Conservation (phyloP, 257 asterid genomes). For the Solanum corneliomulleri region DNA sequence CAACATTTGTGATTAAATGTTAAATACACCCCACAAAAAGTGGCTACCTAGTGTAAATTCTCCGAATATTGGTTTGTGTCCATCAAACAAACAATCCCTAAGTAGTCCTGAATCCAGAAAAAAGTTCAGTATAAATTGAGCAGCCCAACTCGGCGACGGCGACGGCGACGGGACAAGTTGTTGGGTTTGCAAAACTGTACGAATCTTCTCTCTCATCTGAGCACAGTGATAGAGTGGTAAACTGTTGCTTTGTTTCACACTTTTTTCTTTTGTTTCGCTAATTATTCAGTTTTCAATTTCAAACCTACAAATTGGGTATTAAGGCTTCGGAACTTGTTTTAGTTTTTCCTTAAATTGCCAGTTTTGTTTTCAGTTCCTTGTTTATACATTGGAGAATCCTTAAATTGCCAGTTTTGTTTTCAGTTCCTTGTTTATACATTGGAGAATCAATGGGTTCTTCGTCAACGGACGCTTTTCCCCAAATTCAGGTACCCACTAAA, state of each 20-base stretch:
- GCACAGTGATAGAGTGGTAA: background rate
- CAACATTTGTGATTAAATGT: background rate
- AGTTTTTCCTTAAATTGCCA: background rate
- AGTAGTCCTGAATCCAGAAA: background rate
- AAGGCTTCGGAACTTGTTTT: background rate
- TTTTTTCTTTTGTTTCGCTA: background rate
- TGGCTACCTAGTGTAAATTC: background rate
- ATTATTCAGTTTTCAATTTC: background rate
- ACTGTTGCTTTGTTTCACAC: background rate
- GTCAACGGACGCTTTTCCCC: constrained; percentile 24
- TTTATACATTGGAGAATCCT: background rate
- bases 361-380: background rate
- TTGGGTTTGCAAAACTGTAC: background rate
- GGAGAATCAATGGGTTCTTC: constrained; percentile 23
- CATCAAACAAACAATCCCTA: background rate
- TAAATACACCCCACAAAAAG: background rate
- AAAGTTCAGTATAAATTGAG: background rate
- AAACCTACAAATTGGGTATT: background rate
- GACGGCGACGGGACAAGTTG: background rate
- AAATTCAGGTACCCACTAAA: constrained; percentile 24
- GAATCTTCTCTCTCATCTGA: background rate
- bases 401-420: background rate
- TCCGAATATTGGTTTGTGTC: background rate
- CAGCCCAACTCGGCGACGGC: background rate
- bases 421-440: background rate